A percentile compares a stretch with the other conserved stretches of the same genome.
Evolutionary conservation across 768 basidiomycete species (phyloP).

Genomic region (Leccinum obscurum): DNA sequence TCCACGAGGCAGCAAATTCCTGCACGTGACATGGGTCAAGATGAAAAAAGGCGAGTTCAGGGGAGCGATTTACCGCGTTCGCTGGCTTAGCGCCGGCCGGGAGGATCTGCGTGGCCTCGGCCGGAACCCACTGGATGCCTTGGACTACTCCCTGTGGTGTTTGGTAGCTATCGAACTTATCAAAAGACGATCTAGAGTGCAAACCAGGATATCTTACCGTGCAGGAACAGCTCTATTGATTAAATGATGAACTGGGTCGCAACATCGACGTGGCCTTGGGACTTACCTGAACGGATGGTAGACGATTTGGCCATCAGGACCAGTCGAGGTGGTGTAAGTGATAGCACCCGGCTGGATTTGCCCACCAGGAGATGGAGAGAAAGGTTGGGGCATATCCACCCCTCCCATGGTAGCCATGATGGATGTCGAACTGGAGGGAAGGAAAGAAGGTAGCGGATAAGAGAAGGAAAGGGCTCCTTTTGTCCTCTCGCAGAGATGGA

Average conservation of each 20-base stretch:
- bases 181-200: conserved; percentile 4
- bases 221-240: conserved; percentile 65
- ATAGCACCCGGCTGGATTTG: conserved; percentile 67
- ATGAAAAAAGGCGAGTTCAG: conserved; percentile 1
- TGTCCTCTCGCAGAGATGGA: conserved; percentile 15
- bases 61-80: conserved; percentile 42
- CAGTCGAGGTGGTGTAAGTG: conserved; percentile 68
- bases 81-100: conserved; percentile 64
- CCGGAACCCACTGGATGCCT: conserved; percentile 66
- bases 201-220: conserved; percentile 48
- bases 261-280: not conserved
- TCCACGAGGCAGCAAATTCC: conserved; percentile 64
- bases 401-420: conserved; percentile 25
- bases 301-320: conserved; percentile 57
- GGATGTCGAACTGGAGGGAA: conserved; percentile 17
- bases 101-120: conserved; percentile 62
- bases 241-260: conserved; percentile 14
- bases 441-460: conserved; percentile 13
- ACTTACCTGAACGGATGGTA: conserved; percentile 79
- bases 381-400: conserved; percentile 33
- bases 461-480: conserved; percentile 14
- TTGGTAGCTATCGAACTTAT: conserved; percentile 54
- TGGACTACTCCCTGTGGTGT: conserved; percentile 65
- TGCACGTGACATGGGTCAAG: conserved; percentile 25
- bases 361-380: conserved; percentile 30